Conservation (phyloP, 306 rosid genomes). For the Luffa acutangula region DNA sequence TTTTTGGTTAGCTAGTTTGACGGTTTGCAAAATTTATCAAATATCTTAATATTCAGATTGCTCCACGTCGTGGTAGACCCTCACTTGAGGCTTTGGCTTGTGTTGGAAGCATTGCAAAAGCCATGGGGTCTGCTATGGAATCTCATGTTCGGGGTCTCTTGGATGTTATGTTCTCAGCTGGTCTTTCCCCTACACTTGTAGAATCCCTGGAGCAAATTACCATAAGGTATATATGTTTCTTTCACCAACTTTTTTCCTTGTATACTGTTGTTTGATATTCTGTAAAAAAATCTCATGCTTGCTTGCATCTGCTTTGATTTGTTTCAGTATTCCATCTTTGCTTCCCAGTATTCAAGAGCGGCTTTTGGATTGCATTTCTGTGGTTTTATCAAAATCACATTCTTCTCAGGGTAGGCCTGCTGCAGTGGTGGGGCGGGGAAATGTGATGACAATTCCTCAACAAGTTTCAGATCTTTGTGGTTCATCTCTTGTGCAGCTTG, state of each 20-base stretch:
- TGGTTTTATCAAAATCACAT: slow-evolving; percentile 84
- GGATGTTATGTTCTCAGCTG: slow-evolving; percentile 88
- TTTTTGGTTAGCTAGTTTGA: slow-evolving; percentile 10
- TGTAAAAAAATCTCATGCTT: slow-evolving; percentile 9
- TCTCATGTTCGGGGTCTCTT: slow-evolving; percentile 80
- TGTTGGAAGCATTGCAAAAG: slow-evolving; percentile 96
- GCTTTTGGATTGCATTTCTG: slow-evolving; percentile 79
- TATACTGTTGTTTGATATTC: slow-evolving; percentile 5
- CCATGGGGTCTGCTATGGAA: slow-evolving; percentile 88
- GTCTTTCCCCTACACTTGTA: slow-evolving; percentile 81
- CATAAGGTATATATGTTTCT: slow-evolving; percentile 31
- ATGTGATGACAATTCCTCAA: slow-evolving; percentile 38
- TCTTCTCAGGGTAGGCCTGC: slow-evolving; percentile 52
- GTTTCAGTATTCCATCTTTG: slow-evolving; percentile 71
- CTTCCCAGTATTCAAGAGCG: slow-evolving; percentile 89
- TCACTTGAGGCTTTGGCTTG: slow-evolving; percentile 97
- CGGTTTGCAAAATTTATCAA: slow-evolving; percentile 13
- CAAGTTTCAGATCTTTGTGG: slow-evolving; percentile 71
- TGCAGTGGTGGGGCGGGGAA: slow-evolving; percentile 48
- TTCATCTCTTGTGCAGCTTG: slow-evolving; percentile 75
- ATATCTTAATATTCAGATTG: slow-evolving; percentile 58
- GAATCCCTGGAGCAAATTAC: slow-evolving; percentile 86
- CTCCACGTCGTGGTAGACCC: slow-evolving; percentile 93
- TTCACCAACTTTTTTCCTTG: not conserved
- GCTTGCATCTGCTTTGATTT: slow-evolving; percentile 12